Evolutionary conservation across 805 yeast genomes (phyloP).

Genomic region (Pachysolen tannophilus): DNA sequence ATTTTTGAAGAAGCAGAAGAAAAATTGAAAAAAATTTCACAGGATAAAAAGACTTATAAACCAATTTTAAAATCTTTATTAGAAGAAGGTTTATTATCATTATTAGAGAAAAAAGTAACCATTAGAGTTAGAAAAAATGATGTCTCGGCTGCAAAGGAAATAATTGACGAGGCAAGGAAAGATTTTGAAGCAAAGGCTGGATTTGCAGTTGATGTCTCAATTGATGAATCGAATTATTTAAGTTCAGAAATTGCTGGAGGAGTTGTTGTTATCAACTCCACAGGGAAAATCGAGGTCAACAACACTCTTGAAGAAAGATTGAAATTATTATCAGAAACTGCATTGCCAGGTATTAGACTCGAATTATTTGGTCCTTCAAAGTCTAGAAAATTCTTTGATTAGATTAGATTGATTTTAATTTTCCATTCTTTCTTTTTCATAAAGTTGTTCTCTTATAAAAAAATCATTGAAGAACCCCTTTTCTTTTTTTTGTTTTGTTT

Average conservation of each 20-base stretch:
- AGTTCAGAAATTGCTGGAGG: conserved; percentile 77
- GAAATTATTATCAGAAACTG: conserved; percentile 68
- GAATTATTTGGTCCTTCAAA: conserved; percentile 82
- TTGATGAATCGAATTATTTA: conserved; percentile 53
- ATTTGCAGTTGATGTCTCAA: conserved; percentile 41
- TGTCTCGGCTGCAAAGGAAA: conserved; percentile 49
- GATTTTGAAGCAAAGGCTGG: conserved; percentile 58
- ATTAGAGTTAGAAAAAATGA: conserved; percentile 66
- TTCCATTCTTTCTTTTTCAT: conserved; percentile 1
- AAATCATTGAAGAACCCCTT: too few species aligned
- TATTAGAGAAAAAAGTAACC: conserved; percentile 63
- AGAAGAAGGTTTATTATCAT: conserved; percentile 64
- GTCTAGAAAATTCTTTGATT: conserved; percentile 88
- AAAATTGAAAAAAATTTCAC: conserved; percentile 50
- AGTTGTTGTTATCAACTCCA: conserved; percentile 56
- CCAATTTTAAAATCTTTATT: conserved; percentile 69
- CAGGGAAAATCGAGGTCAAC: conserved; percentile 81
- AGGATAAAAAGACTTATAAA: conserved; percentile 53
- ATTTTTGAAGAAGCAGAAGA: conserved; percentile 65
- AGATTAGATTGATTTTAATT: conserved; percentile 15
- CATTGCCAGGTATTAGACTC: conserved; percentile 87
- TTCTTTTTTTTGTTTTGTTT: background rate
- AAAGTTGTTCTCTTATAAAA: background rate
- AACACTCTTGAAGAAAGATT: conserved; percentile 95
- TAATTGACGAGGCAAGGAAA: conserved; percentile 51